A percentile compares a stretch with the other conserved stretches of the same genome.
Conservation (phyloP, 2,329 filamentous ascomycete species). For the Penicillium brasilianum region DNA sequence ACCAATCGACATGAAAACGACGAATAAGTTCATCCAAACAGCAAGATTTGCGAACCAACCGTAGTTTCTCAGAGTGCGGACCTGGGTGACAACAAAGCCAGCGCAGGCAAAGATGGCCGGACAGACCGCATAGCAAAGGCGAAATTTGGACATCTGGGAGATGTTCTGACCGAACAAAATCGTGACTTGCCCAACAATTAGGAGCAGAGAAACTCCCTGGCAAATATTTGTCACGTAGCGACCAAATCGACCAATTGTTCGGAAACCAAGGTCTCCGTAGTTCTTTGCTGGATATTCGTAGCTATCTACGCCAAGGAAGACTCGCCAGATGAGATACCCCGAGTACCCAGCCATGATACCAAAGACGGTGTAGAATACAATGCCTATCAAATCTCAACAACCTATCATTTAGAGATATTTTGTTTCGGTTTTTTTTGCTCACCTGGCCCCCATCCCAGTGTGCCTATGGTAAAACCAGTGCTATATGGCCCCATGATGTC, state of each 20-base stretch:
- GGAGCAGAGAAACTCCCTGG: constrained; percentile 51
- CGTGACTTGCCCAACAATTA: constrained; percentile 60
- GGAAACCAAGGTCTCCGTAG: constrained; percentile 50
- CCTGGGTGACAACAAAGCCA: constrained; percentile 61
- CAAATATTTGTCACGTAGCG: constrained; percentile 47
- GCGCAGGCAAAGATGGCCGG: constrained; percentile 56
- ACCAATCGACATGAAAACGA: constrained; percentile 63
- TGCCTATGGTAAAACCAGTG: constrained; percentile 30
- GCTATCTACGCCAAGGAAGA: constrained; percentile 50
- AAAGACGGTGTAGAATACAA: constrained; percentile 35
- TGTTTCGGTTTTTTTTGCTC: not conserved
- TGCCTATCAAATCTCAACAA: constrained; percentile 10
- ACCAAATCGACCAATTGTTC: constrained; percentile 44
- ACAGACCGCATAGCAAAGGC: constrained; percentile 60
- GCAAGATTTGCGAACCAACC: constrained; percentile 62
- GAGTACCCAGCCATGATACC: constrained; percentile 37
- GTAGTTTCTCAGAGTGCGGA: constrained; percentile 60
- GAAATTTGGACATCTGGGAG: constrained; percentile 57
- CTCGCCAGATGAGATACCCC: constrained; percentile 47
- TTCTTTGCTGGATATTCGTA: constrained; percentile 47
- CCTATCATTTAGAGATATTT: not conserved
- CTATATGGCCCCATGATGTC: constrained; percentile 40
- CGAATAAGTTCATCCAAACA: constrained; percentile 61
- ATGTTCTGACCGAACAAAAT: constrained; percentile 61
- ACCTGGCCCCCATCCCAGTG: constrained; percentile 27